Evolutionary conservation across 78 protist species (phyloP), one percentile per base, ranked within the genome.

Genomic region (Dictyostelium purpureum): DNA sequence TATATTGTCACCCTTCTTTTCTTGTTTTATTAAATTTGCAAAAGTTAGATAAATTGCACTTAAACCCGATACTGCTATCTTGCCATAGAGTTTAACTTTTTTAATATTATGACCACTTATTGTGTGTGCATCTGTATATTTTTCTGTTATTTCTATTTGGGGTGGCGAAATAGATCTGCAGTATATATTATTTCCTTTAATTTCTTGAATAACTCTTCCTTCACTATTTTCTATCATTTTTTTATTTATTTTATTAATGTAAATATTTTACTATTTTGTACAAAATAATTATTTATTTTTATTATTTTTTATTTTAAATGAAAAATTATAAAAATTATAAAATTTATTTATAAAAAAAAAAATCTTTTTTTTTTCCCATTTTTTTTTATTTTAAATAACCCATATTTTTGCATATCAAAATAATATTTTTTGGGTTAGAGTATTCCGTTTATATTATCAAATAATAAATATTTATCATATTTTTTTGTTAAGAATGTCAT

Each of bases 41-140:
- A 66, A 37, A 0, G 43, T 26, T 16, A 66, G 4, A 38, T 66
- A 66, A 21, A 66, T 38, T 66, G 75, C 31, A 66, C 26, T 66
- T 35, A 19, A 35, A 6, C 75, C 75, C 37, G 75, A 66, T 21
- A 66, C 16, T 5, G 49, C 28, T 21, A 66, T 0, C 10, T 66
- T 66, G 2, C 49, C 75, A 66, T 21, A 21, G 6, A 66, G 21
- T 66, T 66, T 66, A 19, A 21, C 51, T 9, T 66, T 66, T 38
- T 66, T 66, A 35, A 66, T 7, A 38, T 66, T 66, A 37, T 66
- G 75, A 26, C 47, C 49, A 66, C 28, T 38, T 12, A 66, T 66
- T 37, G 52, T 66, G 19, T 66, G 75, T 66, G 75, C 75, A 19
- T 66, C 75, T 0, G 28, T 38, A 66, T 66, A 66, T 12, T 66